Conservation (phyloP, 371 early-diverging fungal species). For the Thermomucor indicae-seudaticae region DNA sequence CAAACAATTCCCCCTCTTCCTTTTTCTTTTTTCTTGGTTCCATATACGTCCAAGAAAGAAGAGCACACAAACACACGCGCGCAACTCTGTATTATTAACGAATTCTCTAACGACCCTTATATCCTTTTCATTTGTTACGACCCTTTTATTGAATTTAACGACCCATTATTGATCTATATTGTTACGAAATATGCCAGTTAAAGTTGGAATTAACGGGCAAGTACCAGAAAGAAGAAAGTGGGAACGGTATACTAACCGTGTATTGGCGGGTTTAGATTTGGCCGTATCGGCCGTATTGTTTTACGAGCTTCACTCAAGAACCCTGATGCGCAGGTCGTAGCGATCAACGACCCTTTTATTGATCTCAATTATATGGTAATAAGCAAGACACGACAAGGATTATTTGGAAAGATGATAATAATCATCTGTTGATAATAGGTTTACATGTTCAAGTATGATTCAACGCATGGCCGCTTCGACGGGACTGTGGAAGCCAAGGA, state of each 20-base stretch:
- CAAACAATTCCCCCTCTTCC: not conserved
- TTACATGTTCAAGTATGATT: conserved; percentile 98
- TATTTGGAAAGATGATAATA: not conserved
- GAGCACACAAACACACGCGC: no score
- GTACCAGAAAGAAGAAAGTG: not conserved
- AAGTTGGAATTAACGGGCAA: conserved; percentile 43
- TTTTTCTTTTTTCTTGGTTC: not conserved
- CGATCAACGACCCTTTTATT: conserved; percentile 99
- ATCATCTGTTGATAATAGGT: conserved; percentile 33
- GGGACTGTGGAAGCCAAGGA: conserved; percentile 73
- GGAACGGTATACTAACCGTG: not conserved
- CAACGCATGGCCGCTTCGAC: conserved; percentile 95
- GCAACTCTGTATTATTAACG: not conserved
- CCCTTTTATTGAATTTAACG: not conserved
- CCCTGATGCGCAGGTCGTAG: conserved; percentile 80
- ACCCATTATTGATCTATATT: not conserved
- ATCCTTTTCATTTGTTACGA: conserved; percentile 6
- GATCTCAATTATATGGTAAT: conserved; percentile 90
- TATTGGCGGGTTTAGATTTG: conserved; percentile 59
- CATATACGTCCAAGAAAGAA: no score
- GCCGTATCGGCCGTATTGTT: conserved; percentile 99
- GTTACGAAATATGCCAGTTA: conserved; percentile 23
- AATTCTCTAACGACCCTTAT: not conserved
- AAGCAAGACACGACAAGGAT: not conserved
- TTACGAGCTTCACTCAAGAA: conserved; percentile 86